Percentiles rank a stretch among this genome's conserved stretches.
Conservation (phyloP, 805 yeast genomes). For the Spathaspora boniae region DNA sequence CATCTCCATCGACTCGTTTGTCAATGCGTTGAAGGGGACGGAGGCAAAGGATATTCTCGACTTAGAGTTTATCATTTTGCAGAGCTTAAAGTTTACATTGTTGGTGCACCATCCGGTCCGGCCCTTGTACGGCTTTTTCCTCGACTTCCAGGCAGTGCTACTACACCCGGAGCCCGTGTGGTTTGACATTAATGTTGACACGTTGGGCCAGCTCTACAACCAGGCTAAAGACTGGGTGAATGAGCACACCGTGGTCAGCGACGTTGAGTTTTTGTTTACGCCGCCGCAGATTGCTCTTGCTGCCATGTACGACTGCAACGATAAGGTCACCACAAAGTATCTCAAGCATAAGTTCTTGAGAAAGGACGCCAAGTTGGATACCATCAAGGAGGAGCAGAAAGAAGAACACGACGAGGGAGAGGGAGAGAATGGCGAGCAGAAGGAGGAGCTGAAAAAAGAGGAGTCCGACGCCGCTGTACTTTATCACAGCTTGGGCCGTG, state of each 20-base stretch:
- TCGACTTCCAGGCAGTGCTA: conserved; percentile 71
- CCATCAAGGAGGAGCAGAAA: conserved; percentile 9
- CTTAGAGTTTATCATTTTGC: conserved; percentile 74
- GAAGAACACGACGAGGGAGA: conserved; percentile 12
- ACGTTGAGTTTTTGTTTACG: conserved; percentile 71
- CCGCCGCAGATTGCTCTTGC: conserved; percentile 97
- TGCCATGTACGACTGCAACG: conserved; percentile 67
- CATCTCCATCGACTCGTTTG: conserved; percentile 78
- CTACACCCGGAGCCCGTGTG: conserved; percentile 39
- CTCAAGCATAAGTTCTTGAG: conserved; percentile 57
- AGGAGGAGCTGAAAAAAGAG: conserved; percentile 5
- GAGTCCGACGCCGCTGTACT: conserved; percentile 22
- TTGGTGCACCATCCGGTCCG: conserved; percentile 84
- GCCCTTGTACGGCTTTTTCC: conserved; percentile 90
- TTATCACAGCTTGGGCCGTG: conserved; percentile 43
- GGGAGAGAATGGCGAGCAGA: conserved; percentile 3
- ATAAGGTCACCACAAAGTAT: conserved; percentile 61
- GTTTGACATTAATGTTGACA: conserved; percentile 47
- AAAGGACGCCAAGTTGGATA: conserved; percentile 10
- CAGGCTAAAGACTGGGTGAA: conserved; percentile 61
- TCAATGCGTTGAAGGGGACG: conserved; percentile 64
- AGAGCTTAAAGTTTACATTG: conserved; percentile 72
- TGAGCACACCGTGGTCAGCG: conserved; percentile 65
- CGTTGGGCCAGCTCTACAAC: conserved; percentile 69
- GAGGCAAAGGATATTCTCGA: conserved; percentile 66